Evolutionary conservation across 2,329 filamentous ascomycete genomes (phyloP), one percentile per base, ranked within the genome.

Genomic region (Coniosporium tulheliwenetii): DNA sequence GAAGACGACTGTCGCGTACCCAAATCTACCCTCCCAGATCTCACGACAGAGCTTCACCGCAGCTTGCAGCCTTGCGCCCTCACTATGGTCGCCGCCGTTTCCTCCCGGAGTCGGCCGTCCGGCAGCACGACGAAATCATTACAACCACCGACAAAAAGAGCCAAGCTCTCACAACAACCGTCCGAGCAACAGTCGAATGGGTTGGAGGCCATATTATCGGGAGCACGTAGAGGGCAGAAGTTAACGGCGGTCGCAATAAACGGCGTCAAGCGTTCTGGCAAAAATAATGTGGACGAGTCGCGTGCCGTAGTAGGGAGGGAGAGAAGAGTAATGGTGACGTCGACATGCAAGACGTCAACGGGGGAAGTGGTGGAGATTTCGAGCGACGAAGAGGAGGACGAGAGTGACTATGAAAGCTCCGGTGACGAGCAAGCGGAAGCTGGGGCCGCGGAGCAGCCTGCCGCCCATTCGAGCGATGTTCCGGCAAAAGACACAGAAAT

Each of bases 231-330:
- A 19, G 52, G 55, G 19, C 60, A 51, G 44, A 61, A 61, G 49
- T 52, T 65, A 30, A 45, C 53, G 10, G 64, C 67, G 2, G 67
- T 64, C 13, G 64, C 66, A 41, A 65, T 69, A 42, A 77, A 73
- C 50, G 70, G 71, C 19, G 57, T 65, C 16, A 71, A 69, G 49
- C 61, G 66, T 45, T 52, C 64, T 38, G 65, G 63, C 36, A 67
- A 69, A 47, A 64, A 61, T 43, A 65, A 68, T 34, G 67, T 78
- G 30, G 69, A 79, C 52, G 75, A 80, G 46, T 67, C 71, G 30
- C 66, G 64, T 41, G 64, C 72, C 9, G 63, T 70, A 2, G 69
- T 79, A 9, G 65, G 67, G 38, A 64, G 63, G 58, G 69, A 38
- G 63, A 66, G 33, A 62, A 64, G 30, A 55, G 60, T 43, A 57